Percentiles rank a stretch among this genome's conserved stretches.
Conservation (phyloP, 257 asterid genomes). For the Gynochthodes officinalis region DNA sequence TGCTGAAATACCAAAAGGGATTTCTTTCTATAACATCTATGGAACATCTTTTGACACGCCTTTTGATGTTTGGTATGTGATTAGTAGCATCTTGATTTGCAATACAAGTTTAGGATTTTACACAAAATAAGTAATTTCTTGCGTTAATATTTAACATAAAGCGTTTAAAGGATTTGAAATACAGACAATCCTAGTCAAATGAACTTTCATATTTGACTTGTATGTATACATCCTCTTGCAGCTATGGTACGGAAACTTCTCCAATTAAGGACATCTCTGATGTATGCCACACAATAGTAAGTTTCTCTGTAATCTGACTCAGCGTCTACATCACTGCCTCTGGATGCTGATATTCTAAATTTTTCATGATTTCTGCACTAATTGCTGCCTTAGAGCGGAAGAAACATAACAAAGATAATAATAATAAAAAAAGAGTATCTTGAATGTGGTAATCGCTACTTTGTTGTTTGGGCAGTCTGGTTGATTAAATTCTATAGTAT, state of each 20-base stretch:
- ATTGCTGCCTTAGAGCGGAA: background rate
- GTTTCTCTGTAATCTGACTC: slow-evolving; percentile 9
- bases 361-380: slow-evolving; percentile 5
- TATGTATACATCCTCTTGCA: slow-evolving; percentile 31
- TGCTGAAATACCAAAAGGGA: slow-evolving; percentile 62
- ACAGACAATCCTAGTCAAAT: background rate
- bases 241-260: slow-evolving; percentile 83
- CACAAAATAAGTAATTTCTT: background rate
- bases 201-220: background rate
- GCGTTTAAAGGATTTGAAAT: background rate
- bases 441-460: background rate
- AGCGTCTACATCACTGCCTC: background rate
- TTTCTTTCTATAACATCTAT: slow-evolving; percentile 73
- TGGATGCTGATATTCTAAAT: background rate
- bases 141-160: background rate
- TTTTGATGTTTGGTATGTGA: slow-evolving; percentile 73
- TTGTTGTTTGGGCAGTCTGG: background rate
- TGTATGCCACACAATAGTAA: slow-evolving; percentile 72
- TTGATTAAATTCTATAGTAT: too few relatives aligned
- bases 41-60: slow-evolving; percentile 86
- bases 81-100: background rate
- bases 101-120: background rate
- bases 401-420: background rate
- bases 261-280: slow-evolving; percentile 63
- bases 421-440: background rate